phyloP scores from a whole-genome alignment of 2,329 filamentous ascomycete species.

The Colletotrichum sp. region DNA sequence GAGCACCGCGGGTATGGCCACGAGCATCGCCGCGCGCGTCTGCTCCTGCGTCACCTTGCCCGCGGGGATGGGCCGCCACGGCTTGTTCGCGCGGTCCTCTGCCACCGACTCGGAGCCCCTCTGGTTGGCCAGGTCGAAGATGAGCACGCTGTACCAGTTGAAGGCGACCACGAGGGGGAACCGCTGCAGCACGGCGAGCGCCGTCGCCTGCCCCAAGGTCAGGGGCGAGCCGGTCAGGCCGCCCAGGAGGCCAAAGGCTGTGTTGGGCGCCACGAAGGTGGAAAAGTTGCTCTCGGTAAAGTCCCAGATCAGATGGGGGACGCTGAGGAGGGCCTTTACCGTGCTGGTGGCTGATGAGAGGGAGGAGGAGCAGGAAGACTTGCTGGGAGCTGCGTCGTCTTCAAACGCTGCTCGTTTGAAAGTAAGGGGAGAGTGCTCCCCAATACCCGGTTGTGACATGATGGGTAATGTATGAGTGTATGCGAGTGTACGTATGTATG shows the following conservation, averaged over 20 bases:
- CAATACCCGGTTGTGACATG: neutral
- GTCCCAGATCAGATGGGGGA: slow-evolving; percentile 16
- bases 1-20: slow-evolving; percentile 24
- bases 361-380: neutral
- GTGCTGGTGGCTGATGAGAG: neutral
- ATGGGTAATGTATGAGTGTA: neutral
- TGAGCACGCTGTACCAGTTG: slow-evolving; percentile 32
- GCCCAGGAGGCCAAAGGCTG: slow-evolving; percentile 13
- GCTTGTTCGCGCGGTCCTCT: slow-evolving; percentile 35
- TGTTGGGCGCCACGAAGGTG: slow-evolving; percentile 17
- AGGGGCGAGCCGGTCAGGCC: slow-evolving; percentile 7
- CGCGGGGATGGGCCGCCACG: slow-evolving; percentile 32
- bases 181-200: neutral
- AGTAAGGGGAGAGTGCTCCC: neutral
- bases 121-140: slow-evolving; percentile 34
- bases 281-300: slow-evolving; percentile 20
- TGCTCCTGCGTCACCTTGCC: slow-evolving; percentile 26
- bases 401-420: slow-evolving; percentile 11
- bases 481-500: neutral
- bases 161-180: slow-evolving; percentile 21
- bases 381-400: neutral
- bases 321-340: neutral
- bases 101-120: slow-evolving; percentile 22
- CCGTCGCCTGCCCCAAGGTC: neutral
- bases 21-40: slow-evolving; percentile 28